Percentiles rank a stretch among this genome's conserved stretches.
phyloP scores from a whole-genome alignment of 2,329 filamentous ascomycete species.

The Phialophora tarda region DNA sequence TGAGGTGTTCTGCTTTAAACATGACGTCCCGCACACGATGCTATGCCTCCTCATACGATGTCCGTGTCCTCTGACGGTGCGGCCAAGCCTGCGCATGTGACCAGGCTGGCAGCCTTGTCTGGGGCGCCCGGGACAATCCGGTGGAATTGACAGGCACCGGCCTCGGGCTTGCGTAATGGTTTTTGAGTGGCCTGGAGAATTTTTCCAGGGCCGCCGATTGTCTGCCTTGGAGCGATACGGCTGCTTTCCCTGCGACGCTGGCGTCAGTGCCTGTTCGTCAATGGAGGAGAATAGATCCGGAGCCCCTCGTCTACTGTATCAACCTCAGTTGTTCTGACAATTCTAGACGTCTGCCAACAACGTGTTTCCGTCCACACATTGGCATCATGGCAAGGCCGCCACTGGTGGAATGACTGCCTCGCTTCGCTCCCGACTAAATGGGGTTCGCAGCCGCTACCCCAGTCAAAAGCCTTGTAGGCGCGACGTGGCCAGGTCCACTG shows the following conservation, averaged over 20 bases:
- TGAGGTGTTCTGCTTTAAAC: too few relatives aligned
- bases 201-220: background rate
- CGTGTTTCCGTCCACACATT: background rate
- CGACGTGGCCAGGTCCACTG: background rate
- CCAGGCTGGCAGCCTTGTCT: constrained; percentile 10
- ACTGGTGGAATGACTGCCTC: background rate
- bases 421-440: background rate
- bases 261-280: background rate
- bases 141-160: background rate
- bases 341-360: background rate
- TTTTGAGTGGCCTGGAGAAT: too few relatives aligned
- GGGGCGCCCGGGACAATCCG: background rate
- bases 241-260: too few relatives aligned
- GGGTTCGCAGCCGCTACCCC: background rate
- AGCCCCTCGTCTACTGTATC: background rate
- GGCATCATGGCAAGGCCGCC: background rate
- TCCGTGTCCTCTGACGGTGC: too few relatives aligned
- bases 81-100: too few relatives aligned
- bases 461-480: background rate
- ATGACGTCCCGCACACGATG: background rate
- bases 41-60: too few relatives aligned
- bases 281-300: background rate
- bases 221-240: background rate
- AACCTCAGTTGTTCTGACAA: background rate
- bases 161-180: background rate